Evolutionary conservation across 352 stramenopile species (phyloP).

Genomic region (Globisporangium paddicum): DNA sequence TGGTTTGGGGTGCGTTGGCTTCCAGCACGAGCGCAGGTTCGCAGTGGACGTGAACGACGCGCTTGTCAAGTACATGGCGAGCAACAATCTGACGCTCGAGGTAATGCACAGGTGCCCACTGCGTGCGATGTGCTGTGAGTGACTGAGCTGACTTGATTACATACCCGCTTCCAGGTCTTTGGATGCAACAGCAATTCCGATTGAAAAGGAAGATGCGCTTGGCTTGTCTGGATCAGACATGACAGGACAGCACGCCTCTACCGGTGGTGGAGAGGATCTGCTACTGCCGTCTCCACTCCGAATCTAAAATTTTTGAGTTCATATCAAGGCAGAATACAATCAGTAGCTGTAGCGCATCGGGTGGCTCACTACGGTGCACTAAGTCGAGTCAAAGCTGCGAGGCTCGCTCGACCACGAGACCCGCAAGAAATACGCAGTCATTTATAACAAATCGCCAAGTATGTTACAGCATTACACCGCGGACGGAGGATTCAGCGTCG

Average conservation of each 20-base stretch:
- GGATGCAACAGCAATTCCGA: conserved; percentile 1
- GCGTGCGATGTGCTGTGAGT: no score
- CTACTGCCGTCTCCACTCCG: neutral
- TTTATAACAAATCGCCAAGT: no score
- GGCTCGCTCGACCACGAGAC: neutral
- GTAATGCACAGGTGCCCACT: conserved; percentile 9
- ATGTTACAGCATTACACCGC: no score
- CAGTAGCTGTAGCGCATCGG: neutral
- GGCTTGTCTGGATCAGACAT: neutral
- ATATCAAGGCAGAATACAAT: neutral
- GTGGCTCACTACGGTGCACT: no score
- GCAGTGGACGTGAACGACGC: conserved; percentile 45
- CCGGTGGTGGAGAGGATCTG: neutral
- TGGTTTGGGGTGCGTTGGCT: neutral
- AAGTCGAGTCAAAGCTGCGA: neutral
- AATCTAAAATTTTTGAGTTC: neutral
- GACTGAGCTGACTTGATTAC: neutral
- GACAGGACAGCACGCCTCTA: neutral
- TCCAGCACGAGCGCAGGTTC: conserved; percentile 26
- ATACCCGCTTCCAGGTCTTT: conserved; percentile 3
- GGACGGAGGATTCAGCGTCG: no score
- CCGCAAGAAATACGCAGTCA: no score
- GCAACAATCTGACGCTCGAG: conserved; percentile 43
- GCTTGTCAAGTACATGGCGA: conserved; percentile 43
- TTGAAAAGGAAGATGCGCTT: neutral